Base-by-base conservation (phyloP, 192 early-diverging fungal species). In the Obelidium mucronatum region DNA sequence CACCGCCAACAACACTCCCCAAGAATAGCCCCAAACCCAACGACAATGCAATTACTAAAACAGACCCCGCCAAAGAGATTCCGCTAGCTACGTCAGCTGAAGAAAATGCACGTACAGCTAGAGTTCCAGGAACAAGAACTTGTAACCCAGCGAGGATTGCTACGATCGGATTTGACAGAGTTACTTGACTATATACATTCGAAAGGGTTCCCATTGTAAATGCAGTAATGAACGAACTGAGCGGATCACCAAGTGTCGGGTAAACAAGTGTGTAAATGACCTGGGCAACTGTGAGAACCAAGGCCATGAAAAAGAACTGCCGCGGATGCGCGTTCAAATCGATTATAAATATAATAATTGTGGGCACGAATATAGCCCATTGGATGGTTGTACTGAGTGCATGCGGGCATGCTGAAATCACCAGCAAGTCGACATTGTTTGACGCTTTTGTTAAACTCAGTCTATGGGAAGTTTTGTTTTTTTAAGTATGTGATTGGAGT, bases 21-120 rank as follows among this genome's bases (percentile, higher is more conserved):
- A 81, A 55, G 58, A 81, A 81, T 33, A 81, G 26, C 6, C 79
- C 79, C 13, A 81, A 40, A n/a, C 79, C 79, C 24, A 81, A 36
- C 22, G 60, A 56, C 3, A 77, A 51, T 11, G 70, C 79, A 17
- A 81, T 76, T 28, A 66, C 54, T 28, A 81, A 42, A 39, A 81
- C 79, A 40, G 62, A 64, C 1, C 36, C 51, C 15, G 55, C 51
- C 60, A 81, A 65, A 2, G 59, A 75, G 13, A 81, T 39, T 24
- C 79, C 79, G 22, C 61, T 65, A 11, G 69, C 59, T 24, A 77
- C 52, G 44, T 77, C 65, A 19, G 33, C 52, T n/a, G 22, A 22
- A 2, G 63, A 40, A 56, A 81, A 74, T 6, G 75, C 79, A 24
- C 70, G 36, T 6, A 81, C 75, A 3, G 79, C 79, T 33, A 81